These are phyloP conservation scores for Mycena pura DNA, from an alignment of 768 basidiomycete genomes.

Conservation along the genomic window DNA sequence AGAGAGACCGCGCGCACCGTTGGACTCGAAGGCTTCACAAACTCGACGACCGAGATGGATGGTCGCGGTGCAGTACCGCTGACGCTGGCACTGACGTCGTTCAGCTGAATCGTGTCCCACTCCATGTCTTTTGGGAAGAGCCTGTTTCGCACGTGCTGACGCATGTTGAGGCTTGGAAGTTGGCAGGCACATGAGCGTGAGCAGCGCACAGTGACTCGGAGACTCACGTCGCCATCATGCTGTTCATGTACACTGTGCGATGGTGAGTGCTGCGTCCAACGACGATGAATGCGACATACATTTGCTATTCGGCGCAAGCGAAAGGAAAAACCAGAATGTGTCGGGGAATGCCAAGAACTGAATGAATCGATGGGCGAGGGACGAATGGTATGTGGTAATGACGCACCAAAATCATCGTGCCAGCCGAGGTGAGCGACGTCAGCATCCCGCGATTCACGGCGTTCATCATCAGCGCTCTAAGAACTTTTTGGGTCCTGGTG, in stretches of 20 bases:
- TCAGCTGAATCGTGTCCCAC: neutral
- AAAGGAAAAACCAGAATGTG: conserved; percentile 26
- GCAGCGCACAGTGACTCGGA: too few relatives aligned
- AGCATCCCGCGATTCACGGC: conserved; percentile 21
- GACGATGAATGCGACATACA: neutral
- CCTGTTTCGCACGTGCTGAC: conserved; percentile 5
- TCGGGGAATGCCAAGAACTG: conserved; percentile 17
- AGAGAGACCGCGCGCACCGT: too few relatives aligned
- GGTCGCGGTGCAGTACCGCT: neutral
- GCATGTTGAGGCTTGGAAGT: conserved; percentile 11
- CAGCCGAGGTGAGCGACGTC: conserved; percentile 5
- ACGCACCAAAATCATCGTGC: conserved; percentile 16
- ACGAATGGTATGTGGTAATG: neutral
- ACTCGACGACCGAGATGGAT: conserved; percentile 5
- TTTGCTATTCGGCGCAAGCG: conserved; percentile 21
- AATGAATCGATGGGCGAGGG: neutral
- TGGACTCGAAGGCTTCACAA: conserved; percentile 14
- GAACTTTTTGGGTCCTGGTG: conserved; percentile 8
- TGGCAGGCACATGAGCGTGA: neutral
- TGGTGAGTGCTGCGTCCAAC: neutral
- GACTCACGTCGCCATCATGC: conserved; percentile 25
- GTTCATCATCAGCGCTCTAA: conserved; percentile 19
- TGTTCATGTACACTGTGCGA: conserved; percentile 25
- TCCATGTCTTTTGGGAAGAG: neutral
- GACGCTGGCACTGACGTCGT: neutral